Conservation (phyloP, 2,329 filamentous ascomycete genomes). For the Sporothrix brunneoviolacea region DNA sequence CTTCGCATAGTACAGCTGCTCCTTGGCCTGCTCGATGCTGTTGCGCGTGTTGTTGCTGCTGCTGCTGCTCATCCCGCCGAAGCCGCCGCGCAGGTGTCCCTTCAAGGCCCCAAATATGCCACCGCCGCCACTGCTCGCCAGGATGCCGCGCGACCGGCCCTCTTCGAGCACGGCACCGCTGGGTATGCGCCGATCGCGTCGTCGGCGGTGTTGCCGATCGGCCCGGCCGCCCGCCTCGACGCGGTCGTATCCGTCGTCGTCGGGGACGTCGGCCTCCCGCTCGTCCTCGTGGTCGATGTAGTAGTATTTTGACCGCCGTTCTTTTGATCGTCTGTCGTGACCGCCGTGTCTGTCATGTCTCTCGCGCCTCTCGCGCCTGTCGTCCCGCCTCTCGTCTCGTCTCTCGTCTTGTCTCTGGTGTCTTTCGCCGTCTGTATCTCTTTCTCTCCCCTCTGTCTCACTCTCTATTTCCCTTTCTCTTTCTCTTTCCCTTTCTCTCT, state of each 20-base stretch:
- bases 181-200: slow-evolving; percentile 50
- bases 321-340: neutral
- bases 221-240: slow-evolving; percentile 10
- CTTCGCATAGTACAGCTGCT: slow-evolving; percentile 32
- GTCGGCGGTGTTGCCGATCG: slow-evolving; percentile 12
- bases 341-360: neutral
- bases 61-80: slow-evolving; percentile 39
- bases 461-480: slow-evolving; percentile 11
- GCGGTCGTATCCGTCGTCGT: slow-evolving; percentile 15
- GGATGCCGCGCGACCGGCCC: slow-evolving; percentile 35
- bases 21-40: slow-evolving; percentile 44
- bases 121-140: neutral
- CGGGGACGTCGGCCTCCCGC: neutral
- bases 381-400: neutral
- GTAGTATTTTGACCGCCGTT: slow-evolving; percentile 1
- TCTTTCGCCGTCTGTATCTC: slow-evolving; percentile 8
- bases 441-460: slow-evolving; percentile 8
- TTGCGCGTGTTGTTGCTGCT: slow-evolving; percentile 35
- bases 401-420: neutral
- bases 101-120: neutral
- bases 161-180: slow-evolving; percentile 66
- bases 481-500: slow-evolving; percentile 28
- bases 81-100: slow-evolving; percentile 33
- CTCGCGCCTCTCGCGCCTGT: neutral
- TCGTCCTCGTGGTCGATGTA: slow-evolving; percentile 3